phyloP scores from a whole-genome alignment of 257 asterid species.

The Solanum habrochaites region DNA sequence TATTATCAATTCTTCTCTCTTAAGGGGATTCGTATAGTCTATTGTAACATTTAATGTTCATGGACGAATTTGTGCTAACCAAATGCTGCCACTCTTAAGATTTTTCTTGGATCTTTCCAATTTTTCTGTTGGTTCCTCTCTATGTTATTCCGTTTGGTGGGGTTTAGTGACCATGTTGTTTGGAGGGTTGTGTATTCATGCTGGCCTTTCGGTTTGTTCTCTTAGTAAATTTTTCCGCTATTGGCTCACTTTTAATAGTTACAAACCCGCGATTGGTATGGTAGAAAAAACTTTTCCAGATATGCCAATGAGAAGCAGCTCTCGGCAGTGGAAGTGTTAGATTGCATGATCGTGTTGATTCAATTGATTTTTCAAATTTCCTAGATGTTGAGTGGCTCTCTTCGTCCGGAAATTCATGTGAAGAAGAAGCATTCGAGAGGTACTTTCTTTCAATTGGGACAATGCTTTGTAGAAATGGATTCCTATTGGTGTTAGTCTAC shows the following conservation, averaged over 20 bases:
- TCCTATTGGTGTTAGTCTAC: neutral
- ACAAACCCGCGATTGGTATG: constrained; percentile 49
- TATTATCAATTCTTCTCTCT: neutral
- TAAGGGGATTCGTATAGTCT: neutral
- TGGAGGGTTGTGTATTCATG: neutral
- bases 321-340: constrained; percentile 28
- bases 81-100: neutral
- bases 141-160: neutral
- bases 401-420: constrained; percentile 86
- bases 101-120: neutral
- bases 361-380: constrained; percentile 63
- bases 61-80: neutral
- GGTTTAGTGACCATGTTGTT: neutral
- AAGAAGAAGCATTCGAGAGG: constrained; percentile 79
- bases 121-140: neutral
- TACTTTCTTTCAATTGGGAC: constrained; percentile 2
- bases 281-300: constrained; percentile 43
- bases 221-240: neutral
- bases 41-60: neutral
- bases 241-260: constrained; percentile 22
- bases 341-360: constrained; percentile 33
- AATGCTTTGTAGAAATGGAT: neutral
- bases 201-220: neutral
- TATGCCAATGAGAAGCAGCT: constrained; percentile 28
- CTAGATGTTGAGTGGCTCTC: constrained; percentile 72